Conservation (phyloP, 2,329 filamentous ascomycete species). For the Macrophomina pseudophaseolina region DNA sequence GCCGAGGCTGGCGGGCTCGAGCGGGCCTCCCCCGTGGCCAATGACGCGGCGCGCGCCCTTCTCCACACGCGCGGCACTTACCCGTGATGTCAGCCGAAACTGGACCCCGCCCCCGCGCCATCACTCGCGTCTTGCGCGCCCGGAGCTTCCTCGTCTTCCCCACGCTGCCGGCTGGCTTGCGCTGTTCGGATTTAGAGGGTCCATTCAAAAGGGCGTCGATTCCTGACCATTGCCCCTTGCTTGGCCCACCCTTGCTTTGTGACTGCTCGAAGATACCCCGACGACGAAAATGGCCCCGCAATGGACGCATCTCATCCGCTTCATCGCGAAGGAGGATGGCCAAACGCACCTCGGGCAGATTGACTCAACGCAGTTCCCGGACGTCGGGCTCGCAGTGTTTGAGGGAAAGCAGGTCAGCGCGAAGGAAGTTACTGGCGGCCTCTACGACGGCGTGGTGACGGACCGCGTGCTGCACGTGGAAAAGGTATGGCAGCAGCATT, state of each 20-base stretch:
- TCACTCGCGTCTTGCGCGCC: neutral
- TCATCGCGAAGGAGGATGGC: constrained; percentile 50
- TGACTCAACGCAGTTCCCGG: constrained; percentile 38
- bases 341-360: constrained; percentile 49
- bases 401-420: constrained; percentile 43
- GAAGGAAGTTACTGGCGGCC: constrained; percentile 41
- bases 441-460: constrained; percentile 45
- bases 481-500: constrained; percentile 28
- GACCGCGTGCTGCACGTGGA: constrained; percentile 36
- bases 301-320: constrained; percentile 51
- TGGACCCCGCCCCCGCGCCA: constrained; percentile 4
- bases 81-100: constrained; percentile 23
- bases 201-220: neutral
- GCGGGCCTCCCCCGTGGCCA: neutral
- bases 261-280: neutral
- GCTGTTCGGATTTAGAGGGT: constrained; percentile 1
- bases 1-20: neutral
- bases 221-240: neutral
- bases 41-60: neutral
- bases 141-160: neutral
- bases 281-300: constrained; percentile 10
- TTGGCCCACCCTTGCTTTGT: neutral
- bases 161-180: neutral
- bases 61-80: constrained; percentile 4
- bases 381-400: constrained; percentile 43